Base-by-base conservation (phyloP, 2,329 filamentous ascomycete species). In the Lomentospora prolificans region DNA sequence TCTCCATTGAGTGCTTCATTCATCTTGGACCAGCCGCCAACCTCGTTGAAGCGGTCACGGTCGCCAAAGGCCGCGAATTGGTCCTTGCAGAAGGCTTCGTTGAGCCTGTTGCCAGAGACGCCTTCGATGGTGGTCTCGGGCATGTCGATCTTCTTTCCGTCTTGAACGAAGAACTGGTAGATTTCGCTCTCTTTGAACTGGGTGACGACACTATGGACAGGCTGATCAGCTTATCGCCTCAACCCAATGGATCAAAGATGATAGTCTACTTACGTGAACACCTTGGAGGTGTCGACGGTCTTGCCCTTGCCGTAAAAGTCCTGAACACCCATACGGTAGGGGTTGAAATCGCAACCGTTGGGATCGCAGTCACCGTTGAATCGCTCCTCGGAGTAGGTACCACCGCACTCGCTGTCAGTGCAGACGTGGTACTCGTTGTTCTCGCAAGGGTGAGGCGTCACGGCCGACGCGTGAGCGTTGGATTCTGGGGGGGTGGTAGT, bases 271-370 rank as follows among this genome's bases (percentile, higher is more conserved):
- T 31, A 62, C 61, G 70, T 86, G 63, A 85, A 73, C 58, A 76
- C 76, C 61, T 72, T 72, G 54, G 65, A 75, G 52, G 80, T 83
- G 65, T 85, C 76, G 59, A 86, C 72, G 14, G 71, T 81, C 65
- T 72, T 72, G 59, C 76, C 78, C 0, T 74, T 69, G 31, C 82
- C 82, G 67, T 79, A 86, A 72, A 85, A 86, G 65, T 72, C 69
- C 27, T 70, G 70, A 66, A 79, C 76, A 44, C 81, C 83, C 72
- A 81, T 75, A 62, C 82, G 81, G 77, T 78, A 86, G 24, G 77
- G 70, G 74, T 84, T 84, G 73, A 80, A 84, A 64, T 85, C 82
- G 62, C 83, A 86, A 22, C 83, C 82, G 59, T 81, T 78, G 57
- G 78, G 78, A 65, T 85, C 83, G 69, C 83, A 86, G 44, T 77